A percentile compares a stretch with the other conserved stretches of the same genome.
These are phyloP conservation scores for Cenchrus fungigraminus DNA, from an alignment of 176 grass and related monocot species.

Conservation along the genomic window DNA sequence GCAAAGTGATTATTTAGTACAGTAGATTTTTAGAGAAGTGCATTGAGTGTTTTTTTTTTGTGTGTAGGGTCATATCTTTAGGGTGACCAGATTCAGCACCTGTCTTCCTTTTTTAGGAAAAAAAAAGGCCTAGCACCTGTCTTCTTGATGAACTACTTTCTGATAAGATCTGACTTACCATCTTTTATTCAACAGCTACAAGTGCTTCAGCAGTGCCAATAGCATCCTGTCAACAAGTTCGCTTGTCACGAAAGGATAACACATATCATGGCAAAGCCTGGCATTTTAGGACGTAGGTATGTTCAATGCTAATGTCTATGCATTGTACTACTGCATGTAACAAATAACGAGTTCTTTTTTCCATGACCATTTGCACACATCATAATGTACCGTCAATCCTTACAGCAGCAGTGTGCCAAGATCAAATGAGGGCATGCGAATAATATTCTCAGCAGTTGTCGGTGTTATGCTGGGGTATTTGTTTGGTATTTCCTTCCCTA, in stretches of 20 bases:
- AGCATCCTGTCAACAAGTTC: slow-evolving; percentile 2
- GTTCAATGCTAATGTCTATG: neutral
- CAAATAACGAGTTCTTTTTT: neutral
- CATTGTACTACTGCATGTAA: neutral
- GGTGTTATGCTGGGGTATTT: slow-evolving; percentile 83
- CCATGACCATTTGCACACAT: neutral
- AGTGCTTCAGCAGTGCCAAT: slow-evolving; percentile 8
- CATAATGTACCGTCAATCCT: neutral
- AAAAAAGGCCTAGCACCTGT: too few species aligned
- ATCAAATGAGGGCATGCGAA: slow-evolving; percentile 74
- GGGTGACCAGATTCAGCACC: neutral
- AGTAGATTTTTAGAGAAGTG: neutral
- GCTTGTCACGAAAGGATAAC: neutral
- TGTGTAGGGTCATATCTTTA: neutral
- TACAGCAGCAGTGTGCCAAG: slow-evolving; percentile 51
- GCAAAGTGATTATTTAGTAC: neutral
- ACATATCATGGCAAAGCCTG: slow-evolving; percentile 51
- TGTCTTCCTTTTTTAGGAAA: neutral
- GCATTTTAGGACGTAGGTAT: slow-evolving; percentile 45
- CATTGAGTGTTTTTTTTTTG: neutral
- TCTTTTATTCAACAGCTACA: slow-evolving; percentile 14
- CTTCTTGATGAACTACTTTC: neutral
- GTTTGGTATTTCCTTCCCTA: slow-evolving; percentile 83
- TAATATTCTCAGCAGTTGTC: slow-evolving; percentile 74
- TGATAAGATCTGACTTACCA: neutral